Evolutionary conservation across 1,284 basidiomycete genomes (phyloP), one percentile per base, ranked within the genome.

Genomic region (Kalmanozyma brasiliensis): DNA sequence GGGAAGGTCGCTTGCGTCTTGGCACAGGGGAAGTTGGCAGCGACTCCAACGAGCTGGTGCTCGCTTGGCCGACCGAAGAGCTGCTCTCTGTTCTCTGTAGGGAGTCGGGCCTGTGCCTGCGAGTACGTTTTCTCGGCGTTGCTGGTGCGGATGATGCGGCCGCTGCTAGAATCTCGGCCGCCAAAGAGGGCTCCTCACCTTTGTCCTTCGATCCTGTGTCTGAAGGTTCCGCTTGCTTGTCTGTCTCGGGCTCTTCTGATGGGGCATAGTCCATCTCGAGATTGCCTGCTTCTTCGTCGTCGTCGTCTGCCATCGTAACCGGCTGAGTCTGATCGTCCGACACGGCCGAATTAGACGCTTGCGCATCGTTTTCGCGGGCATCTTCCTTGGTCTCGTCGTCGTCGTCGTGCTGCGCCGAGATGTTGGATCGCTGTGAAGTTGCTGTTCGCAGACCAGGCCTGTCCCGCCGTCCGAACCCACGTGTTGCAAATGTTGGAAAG

Each of bases 261-360:
- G 49, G 55, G 1, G 49, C 57, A 17, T 66, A 71, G 48, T 71
- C 68, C 68, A 71, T 65, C 30, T 71, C 68, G 34, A 71, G 68
- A 23, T 58, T 38, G 19, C 62, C 61, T 17, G 62, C 68, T 11
- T 61, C 67, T 47, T 70, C 62, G 30, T 71, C 68, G 36, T 65
- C 68, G 16, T 62, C 62, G 26, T 65, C 62, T 7, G 62, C 46
- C 16, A 60, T 51, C 9, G 30, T 51, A 22, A 62, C 36, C 4
- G 47, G 33, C 17, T 45, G 49, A 26, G 13, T n/a, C 23, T 42
- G 42, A 9, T n/a, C 47, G 1, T n/a, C n/a, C n/a, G n/a, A n/a
- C n/a, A n/a, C n/a, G n/a, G n/a, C n/a, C n/a, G n/a, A n/a, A n/a
- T n/a, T n/a, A n/a, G n/a, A n/a, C n/a, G n/a, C n/a, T n/a, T 34